Base-by-base conservation (phyloP, 2,329 filamentous ascomycete species). In the Colletotrichum sojae region DNA sequence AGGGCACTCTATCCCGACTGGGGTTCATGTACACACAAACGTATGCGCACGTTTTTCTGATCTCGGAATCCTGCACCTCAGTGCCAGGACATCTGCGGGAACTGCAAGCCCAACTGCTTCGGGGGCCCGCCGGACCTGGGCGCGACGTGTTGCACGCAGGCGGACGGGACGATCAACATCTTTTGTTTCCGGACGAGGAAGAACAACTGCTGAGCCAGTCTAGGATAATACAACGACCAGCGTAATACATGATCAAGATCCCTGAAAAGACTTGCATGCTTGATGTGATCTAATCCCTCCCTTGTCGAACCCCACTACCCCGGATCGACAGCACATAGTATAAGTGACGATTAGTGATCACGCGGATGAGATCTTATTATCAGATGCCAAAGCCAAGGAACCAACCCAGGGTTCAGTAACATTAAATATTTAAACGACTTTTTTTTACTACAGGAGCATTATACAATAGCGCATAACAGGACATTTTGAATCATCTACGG, bases 111-210 rank as follows among this genome's bases (percentile, higher is more conserved):
- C 13, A 60, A 25, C 4, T 60, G 57, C 25, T 60, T 60, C 10
- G 46, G 57, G 4, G 57, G 57, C 31, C 8, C 10, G 12, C 20
- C 25, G n/a, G 57, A 60, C 20, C n/a, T 52, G 15, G 57, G 57
- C 12, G 57, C 57, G 13, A 60, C 46, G 2, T 52, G 45, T 46
- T 60, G 57, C 46, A 60, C 45, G 4, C 57, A 60, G 20, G 4
- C 46, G 20, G 46, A 60, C 10, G 46, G 46, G 12, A 60, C 57
- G 5, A 52, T 52, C 46, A 60, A 60, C 46, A 60, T 60, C 3
- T 60, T 52, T 46, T 60, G 57, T 22, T 60, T 43, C 20, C 36
- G 46, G 8, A 60, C 46, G 36, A 46, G 57, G 20, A 59, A 59
- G 25, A 59, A 49, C 25, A 59, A 18, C 16, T 43, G 57, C 13